Evolutionary conservation across 148 eudicot genomes (phyloP).

Genomic region (Camellia granthamiana): DNA sequence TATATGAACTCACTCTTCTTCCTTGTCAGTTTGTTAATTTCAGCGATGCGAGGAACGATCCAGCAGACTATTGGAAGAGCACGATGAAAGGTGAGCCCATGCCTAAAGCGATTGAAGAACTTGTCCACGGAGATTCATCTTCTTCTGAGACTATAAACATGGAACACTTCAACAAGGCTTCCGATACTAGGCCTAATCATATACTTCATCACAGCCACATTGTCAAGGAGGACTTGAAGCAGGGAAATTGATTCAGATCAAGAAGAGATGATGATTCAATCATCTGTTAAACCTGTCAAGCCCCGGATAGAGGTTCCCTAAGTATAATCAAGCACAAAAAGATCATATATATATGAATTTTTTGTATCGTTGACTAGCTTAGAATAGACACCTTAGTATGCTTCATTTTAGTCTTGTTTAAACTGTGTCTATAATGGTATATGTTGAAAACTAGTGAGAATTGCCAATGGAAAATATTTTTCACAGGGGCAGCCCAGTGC

Average conservation of each 20-base stretch:
- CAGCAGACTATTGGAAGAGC: slow-evolving; percentile 45
- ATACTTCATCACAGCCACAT: slow-evolving; percentile 37
- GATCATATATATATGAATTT: neutral
- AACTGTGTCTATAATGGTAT: neutral
- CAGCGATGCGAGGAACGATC: slow-evolving; percentile 38
- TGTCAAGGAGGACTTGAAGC: too few relatives aligned
- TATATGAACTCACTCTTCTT: neutral
- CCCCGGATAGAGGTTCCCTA: neutral
- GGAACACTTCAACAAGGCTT: slow-evolving; percentile 28
- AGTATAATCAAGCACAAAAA: neutral
- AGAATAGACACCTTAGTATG: too few relatives aligned
- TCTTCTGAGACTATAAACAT: neutral
- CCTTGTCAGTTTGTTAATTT: slow-evolving; percentile 24
- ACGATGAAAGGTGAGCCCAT: slow-evolving; percentile 46
- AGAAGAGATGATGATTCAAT: too few relatives aligned
- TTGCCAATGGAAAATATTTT: neutral
- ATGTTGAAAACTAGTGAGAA: neutral
- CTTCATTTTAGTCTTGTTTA: neutral
- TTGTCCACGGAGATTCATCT: slow-evolving; percentile 13
- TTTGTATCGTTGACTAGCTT: neutral
- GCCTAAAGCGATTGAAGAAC: slow-evolving; percentile 39
- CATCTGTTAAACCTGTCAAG: neutral
- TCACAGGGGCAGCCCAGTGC: too few relatives aligned
- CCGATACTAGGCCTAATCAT: slow-evolving; percentile 24
- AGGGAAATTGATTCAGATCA: neutral